Evolutionary conservation across 2,329 filamentous ascomycete species (phyloP).

Genomic region (Neofusicoccum cordaticola): DNA sequence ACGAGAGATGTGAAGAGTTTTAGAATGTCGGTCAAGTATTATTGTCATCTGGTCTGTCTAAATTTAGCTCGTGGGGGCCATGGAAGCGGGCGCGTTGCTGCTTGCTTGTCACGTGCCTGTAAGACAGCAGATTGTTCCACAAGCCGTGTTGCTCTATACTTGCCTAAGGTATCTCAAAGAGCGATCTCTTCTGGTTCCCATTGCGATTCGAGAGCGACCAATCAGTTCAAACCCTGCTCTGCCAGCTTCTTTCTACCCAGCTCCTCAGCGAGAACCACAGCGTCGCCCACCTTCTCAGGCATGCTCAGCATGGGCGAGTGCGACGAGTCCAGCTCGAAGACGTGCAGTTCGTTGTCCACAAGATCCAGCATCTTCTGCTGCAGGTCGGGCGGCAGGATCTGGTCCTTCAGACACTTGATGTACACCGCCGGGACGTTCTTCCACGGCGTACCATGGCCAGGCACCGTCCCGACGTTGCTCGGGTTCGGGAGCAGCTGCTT

Average conservation of each 20-base stretch:
- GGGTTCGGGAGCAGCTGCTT: not conserved
- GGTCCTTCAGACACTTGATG: conserved; percentile 24
- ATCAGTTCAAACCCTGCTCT: no score
- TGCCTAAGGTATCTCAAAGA: no score
- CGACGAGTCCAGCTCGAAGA: conserved; percentile 22
- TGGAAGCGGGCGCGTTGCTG: no score
- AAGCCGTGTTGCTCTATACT: no score
- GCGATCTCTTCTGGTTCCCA: no score
- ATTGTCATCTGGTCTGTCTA: no score
- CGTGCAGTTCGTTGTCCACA: conserved; percentile 22
- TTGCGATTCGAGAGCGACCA: no score
- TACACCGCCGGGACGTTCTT: conserved; percentile 24
- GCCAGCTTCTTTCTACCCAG: not conserved
- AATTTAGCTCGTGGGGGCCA: no score
- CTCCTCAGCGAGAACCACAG: conserved; percentile 18
- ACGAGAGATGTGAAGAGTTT: no score
- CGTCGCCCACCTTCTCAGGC: conserved; percentile 22
- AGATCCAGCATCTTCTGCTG: conserved; percentile 23
- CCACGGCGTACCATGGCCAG: conserved; percentile 20
- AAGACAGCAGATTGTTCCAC: no score
- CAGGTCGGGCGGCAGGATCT: conserved; percentile 21
- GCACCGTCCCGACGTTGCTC: not conserved
- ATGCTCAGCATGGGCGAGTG: conserved; percentile 28
- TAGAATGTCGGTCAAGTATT: no score
- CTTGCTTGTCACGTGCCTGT: no score